A percentile compares a stretch with the other conserved stretches of the same genome.
Conservation (phyloP, 1,139 yeast genomes). For the Pichia sp. region DNA sequence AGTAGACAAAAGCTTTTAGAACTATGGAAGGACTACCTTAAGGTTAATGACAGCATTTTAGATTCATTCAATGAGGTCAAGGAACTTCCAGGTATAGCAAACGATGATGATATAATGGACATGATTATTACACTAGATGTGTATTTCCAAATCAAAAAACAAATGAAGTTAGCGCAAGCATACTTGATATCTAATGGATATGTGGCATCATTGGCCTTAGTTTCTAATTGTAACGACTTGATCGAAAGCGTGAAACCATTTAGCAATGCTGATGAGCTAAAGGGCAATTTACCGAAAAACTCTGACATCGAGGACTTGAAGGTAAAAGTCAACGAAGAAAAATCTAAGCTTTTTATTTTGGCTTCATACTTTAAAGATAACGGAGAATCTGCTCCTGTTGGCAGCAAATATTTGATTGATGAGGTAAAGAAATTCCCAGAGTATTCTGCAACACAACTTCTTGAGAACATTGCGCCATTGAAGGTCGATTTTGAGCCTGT, state of each 20-base stretch:
- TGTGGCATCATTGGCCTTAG: conserved; percentile 54
- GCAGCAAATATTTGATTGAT: conserved; percentile 40
- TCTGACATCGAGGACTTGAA: conserved; percentile 35
- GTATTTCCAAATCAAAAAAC: conserved; percentile 46
- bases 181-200: conserved; percentile 45
- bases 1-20: conserved; percentile 32
- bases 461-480: conserved; percentile 46
- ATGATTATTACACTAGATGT: conserved; percentile 48
- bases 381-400: conserved; percentile 13
- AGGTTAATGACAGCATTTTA: conserved; percentile 48
- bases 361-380: conserved; percentile 40
- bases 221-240: conserved; percentile 33
- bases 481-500: conserved; percentile 46
- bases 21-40: conserved; percentile 42
- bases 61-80: conserved; percentile 51
- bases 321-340: conserved; percentile 31
- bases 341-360: conserved; percentile 45
- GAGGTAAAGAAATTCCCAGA: conserved; percentile 44
- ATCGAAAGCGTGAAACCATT: conserved; percentile 24
- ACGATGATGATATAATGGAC: conserved; percentile 63
- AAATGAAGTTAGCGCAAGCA: conserved; percentile 45
- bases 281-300: conserved; percentile 34
- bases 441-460: conserved; percentile 34
- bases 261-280: conserved; percentile 13
- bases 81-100: conserved; percentile 88